Base-by-base conservation (phyloP, 1,284 basidiomycete genomes). In the Prillingera fragicola region DNA sequence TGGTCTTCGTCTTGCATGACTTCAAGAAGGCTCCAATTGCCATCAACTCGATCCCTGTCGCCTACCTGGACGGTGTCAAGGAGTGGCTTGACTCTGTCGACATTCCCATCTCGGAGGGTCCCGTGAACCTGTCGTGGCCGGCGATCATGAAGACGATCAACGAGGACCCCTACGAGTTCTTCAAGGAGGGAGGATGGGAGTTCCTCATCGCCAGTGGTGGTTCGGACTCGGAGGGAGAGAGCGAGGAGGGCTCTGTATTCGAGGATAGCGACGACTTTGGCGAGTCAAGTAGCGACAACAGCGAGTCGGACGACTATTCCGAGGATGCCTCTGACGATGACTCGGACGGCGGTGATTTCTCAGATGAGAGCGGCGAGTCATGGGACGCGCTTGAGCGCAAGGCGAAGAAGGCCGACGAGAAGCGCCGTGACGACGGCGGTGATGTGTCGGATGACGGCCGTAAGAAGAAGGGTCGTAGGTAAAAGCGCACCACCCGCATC, bases 51-150 rank as follows among this genome's bases (percentile, higher is more conserved):
- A 92, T 97, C 54, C 88, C 87, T n/a, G 87, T 80, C 46, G 73
- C 80, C 1, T 85, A 90, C 57, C 78, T 96, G 52, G 92, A 97
- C 63, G 89, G 91, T 59, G 90, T 96, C 50, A 95, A 95, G 72
- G 90, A 94, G 65, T 99, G 92, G 94, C 80, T 99, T 22, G 92
- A 99, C 67, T 94, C 89, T 10, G 91, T 95, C 44, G 95, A 98
- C 68, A 94, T 98, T 46, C 85, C 92, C 13, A 81, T 96, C 71
- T 88, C 87, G 34, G 95, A 97, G 72, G 88, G 94, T 9, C 89
- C 90, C 2, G 90, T 98, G 73, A 98, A 98, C 72, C 75, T 97
- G 71, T 95, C 96, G 65, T 98, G 95, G 95, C 83, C 84, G 14
- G 87, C 87, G 4, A 96, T 99, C 67, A 95, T 95, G 88, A 94